A percentile compares a stretch with the other conserved stretches of the same genome.
Conservation (phyloP, 495 filamentous ascomycete species). For the Trichoderma parareesei region DNA sequence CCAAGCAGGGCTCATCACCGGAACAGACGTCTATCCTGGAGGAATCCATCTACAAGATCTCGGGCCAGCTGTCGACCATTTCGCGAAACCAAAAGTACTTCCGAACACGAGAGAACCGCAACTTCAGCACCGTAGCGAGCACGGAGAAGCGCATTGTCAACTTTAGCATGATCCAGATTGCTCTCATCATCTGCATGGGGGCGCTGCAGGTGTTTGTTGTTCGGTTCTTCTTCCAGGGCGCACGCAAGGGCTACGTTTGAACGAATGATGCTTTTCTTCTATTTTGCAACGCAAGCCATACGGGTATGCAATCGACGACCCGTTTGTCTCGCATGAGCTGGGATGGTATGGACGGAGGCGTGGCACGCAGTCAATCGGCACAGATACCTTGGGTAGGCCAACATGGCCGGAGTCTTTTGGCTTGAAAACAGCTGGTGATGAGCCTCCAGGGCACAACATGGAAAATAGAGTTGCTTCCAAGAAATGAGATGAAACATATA, state of each 20-base stretch:
- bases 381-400: neutral
- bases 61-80: slow-evolving; percentile 89
- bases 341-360: neutral
- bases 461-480: neutral
- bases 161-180: slow-evolving; percentile 86
- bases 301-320: neutral
- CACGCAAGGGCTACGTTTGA: slow-evolving; percentile 53
- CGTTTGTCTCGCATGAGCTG: neutral
- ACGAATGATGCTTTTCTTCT: slow-evolving; percentile 1
- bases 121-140: slow-evolving; percentile 95
- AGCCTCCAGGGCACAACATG: neutral
- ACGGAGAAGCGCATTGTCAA: slow-evolving; percentile 95
- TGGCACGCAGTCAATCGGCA: too few relatives aligned
- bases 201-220: slow-evolving; percentile 97
- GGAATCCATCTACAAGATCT: slow-evolving; percentile 93
- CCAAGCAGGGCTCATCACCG: slow-evolving; percentile 81
- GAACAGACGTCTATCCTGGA: slow-evolving; percentile 89
- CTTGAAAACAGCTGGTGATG: neutral
- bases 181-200: slow-evolving; percentile 93
- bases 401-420: neutral
- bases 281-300: neutral
- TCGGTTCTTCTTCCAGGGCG: slow-evolving; percentile 91
- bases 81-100: slow-evolving; percentile 98
- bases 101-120: slow-evolving; percentile 96
- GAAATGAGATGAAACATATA: neutral